Conservation (phyloP, 176 grass and related monocot genomes). For the Urochloa ruziziensis region DNA sequence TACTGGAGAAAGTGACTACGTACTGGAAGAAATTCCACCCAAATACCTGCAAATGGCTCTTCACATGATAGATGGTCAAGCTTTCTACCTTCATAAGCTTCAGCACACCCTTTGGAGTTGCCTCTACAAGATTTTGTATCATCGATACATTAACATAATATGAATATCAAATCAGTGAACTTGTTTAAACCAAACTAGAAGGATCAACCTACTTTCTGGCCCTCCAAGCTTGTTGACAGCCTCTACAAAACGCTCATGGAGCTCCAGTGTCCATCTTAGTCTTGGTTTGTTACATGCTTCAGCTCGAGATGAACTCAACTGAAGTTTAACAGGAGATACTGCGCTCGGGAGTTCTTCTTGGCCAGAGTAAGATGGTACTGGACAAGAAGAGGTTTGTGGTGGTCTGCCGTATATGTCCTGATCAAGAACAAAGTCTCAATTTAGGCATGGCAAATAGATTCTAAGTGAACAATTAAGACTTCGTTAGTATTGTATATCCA, state of each 20-base stretch:
- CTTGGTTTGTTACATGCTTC: slow-evolving; percentile 53
- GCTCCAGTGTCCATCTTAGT: slow-evolving; percentile 79
- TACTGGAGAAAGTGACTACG: background rate
- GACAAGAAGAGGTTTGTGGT: slow-evolving; percentile 29
- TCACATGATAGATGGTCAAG: slow-evolving; percentile 90
- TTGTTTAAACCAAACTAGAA: slow-evolving; percentile 1
- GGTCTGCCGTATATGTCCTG: slow-evolving; percentile 71
- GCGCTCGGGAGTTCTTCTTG: slow-evolving; percentile 2
- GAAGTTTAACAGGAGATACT: slow-evolving; percentile 42
- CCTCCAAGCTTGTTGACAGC: slow-evolving; percentile 80
- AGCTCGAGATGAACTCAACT: slow-evolving; percentile 38
- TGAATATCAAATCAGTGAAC: background rate
- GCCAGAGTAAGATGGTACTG: slow-evolving; percentile 16
- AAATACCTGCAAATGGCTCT: slow-evolving; percentile 93
- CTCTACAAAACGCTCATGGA: slow-evolving; percentile 83
- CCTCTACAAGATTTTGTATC: slow-evolving; percentile 48
- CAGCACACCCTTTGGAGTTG: slow-evolving; percentile 86
- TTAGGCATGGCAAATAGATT: background rate
- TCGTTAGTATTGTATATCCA: background rate
- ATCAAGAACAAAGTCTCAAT: background rate
- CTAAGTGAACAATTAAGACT: background rate
- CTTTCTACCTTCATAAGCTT: slow-evolving; percentile 89
- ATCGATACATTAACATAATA: background rate
- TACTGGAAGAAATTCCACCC: background rate
- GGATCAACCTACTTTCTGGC: slow-evolving; percentile 56